Conservation (phyloP, 768 basidiomycete genomes). For the Favolaschia claudopus region DNA sequence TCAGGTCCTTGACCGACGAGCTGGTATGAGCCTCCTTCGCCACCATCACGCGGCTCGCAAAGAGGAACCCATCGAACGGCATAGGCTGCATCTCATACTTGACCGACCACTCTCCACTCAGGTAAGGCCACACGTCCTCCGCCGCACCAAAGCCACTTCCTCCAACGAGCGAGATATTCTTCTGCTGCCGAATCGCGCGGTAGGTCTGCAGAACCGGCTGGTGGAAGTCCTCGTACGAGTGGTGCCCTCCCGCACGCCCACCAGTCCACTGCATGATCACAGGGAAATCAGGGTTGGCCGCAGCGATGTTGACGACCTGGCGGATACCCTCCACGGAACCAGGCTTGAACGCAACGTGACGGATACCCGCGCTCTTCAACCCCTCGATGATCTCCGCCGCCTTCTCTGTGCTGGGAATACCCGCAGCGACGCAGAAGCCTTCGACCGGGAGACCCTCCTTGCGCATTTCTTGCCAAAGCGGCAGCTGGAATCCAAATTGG, state of each 20-base stretch:
- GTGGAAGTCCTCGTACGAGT: conserved; percentile 98
- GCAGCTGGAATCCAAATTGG: conserved; percentile 96
- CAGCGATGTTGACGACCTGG: conserved; percentile 95
- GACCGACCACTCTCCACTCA: conserved; percentile 95
- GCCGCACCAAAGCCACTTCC: conserved; percentile 97
- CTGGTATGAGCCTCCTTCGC: conserved; percentile 98
- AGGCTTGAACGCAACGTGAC: conserved; percentile 97
- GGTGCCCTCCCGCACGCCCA: conserved; percentile 97
- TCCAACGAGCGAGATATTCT: conserved; percentile 89
- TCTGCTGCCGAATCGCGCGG: conserved; percentile 84
- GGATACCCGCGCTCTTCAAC: conserved; percentile 84
- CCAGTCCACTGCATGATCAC: conserved; percentile 99
- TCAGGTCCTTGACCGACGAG: conserved; percentile 94
- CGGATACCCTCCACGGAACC: conserved; percentile 98
- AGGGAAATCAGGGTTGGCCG: conserved; percentile 93
- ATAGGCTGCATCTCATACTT: conserved; percentile 88
- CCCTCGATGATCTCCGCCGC: conserved; percentile 94
- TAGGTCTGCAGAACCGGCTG: conserved; percentile 94
- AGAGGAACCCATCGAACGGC: conserved; percentile 98
- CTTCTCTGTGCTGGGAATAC: conserved; percentile 96
- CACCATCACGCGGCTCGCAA: conserved; percentile 97
- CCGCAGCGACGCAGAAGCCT: conserved; percentile 99
- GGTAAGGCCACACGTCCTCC: conserved; percentile 95
- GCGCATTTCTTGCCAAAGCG: conserved; percentile 97
- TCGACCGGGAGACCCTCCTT: conserved; percentile 94